Base-by-base conservation (phyloP, 371 early-diverging fungal species). In the Mucor piriformis region DNA sequence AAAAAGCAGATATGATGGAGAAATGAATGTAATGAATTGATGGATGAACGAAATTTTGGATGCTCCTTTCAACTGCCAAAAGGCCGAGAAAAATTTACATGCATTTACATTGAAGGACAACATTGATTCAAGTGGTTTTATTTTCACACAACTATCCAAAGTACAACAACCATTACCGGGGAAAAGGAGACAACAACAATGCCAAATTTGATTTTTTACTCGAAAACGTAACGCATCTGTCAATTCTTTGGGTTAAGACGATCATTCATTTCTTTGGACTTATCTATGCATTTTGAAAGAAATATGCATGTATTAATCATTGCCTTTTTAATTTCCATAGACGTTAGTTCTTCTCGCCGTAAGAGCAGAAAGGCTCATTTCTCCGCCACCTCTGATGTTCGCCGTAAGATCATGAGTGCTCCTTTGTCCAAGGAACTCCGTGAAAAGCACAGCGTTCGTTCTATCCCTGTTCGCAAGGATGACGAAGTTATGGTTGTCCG, bases 301-400 rank as follows among this genome's bases (percentile, higher is more conserved):
- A n/a, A 27, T 4, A 32, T 49, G 25, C 18, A 57, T 18, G 18
- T 6, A 2, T 11, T 16, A 38, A 16, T 27, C 15, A 32, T 15
- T 35, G 21, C 23, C 33, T 35, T 33, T 21, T 40, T 7, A 27
- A 25, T 4, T 44, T 53, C 15, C 60, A 33, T 77, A 83, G 94
- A 91, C 84, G 97, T 95, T 72, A 91, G 93, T 77, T 95, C 95
- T 70, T 94, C 94, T 73, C 85, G 93, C 85, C 86, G 98, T 82
- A 96, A 95, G 92, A 83, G 87, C 83, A 89, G 98, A 82, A 94
- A 94, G 91, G 98, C 98, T 74, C 98, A 99, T 89, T 97, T 99
- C 88, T 70, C 93, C 65, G 99, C 98, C 70, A 94, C 98, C 67
- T 96, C 97, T 66, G 82, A 84, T 84, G 82, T 90, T 73, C 93